Evolutionary conservation across 2,329 filamentous ascomycete genomes (phyloP).

Genomic region (Aspergillus puulaauensis): DNA sequence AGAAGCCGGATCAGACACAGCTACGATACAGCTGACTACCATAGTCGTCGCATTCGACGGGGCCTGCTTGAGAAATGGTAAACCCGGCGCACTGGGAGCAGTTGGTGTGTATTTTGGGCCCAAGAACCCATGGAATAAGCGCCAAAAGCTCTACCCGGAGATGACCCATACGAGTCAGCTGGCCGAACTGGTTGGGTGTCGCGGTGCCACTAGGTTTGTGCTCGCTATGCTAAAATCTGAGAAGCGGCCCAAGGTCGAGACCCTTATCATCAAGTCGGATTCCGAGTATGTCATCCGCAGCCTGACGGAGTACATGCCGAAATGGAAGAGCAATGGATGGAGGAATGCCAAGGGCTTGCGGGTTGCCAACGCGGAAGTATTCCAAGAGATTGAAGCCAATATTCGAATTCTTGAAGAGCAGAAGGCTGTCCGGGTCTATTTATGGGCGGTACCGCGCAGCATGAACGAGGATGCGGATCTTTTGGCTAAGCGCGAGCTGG

Average conservation of each 20-base stretch:
- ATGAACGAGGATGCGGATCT: background rate
- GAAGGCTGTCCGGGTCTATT: background rate
- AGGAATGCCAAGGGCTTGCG: background rate
- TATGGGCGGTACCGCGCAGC: background rate
- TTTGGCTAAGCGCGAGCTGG: background rate
- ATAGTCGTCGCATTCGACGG: conserved; percentile 4
- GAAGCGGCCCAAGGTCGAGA: background rate
- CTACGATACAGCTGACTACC: background rate
- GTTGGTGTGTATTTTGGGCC: background rate
- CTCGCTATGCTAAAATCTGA: background rate
- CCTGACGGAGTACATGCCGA: conserved; percentile 4
- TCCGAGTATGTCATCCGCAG: background rate
- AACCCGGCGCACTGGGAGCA: background rate
- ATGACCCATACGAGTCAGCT: conserved; percentile 1
- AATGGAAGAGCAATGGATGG: conserved; percentile 6
- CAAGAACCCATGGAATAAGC: background rate
- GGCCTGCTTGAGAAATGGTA: background rate
- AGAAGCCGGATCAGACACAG: background rate
- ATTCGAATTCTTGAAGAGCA: background rate
- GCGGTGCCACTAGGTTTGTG: background rate
- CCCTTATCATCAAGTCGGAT: conserved; percentile 4
- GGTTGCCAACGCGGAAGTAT: background rate
- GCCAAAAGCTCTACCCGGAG: rapidly evolving
- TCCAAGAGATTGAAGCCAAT: background rate
- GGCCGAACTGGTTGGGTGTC: background rate